Conservation (phyloP, 1,139 yeast genomes). For the Yamadazyma dendronema region DNA sequence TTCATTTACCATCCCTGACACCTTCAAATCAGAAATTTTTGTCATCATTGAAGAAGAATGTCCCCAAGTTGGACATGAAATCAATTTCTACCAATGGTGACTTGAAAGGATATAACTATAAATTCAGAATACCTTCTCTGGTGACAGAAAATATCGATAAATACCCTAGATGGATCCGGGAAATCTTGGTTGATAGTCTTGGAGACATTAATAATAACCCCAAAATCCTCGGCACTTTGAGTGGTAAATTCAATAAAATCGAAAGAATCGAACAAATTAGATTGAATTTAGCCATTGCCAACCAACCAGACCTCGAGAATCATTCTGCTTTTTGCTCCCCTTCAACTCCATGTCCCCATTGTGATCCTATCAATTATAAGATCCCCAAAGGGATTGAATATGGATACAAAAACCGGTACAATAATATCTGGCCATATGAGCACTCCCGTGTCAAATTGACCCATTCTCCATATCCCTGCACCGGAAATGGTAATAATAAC, state of each 20-base stretch:
- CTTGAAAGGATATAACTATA: conserved; percentile 33
- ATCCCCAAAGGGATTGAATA: conserved; percentile 54
- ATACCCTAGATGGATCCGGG: conserved; percentile 51
- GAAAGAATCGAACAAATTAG: conserved; percentile 52
- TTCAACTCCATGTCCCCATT: conserved; percentile 41
- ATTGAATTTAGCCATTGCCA: conserved; percentile 33
- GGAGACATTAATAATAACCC: conserved; percentile 15
- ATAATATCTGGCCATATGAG: conserved; percentile 48
- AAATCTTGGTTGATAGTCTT: conserved; percentile 11
- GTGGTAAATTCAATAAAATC: conserved; percentile 42
- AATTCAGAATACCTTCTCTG: conserved; percentile 32
- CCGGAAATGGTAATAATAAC: conserved; percentile 1
- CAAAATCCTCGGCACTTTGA: conserved; percentile 33
- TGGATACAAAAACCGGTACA: conserved; percentile 45
- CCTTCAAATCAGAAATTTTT: conserved; percentile 31
- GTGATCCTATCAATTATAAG: conserved; percentile 42
- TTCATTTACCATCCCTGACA: conserved; percentile 36
- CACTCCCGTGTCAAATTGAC: conserved; percentile 41
- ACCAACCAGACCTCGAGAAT: conserved; percentile 8
- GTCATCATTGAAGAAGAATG: conserved; percentile 30
- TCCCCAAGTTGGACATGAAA: conserved; percentile 19
- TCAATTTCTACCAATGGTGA: conserved; percentile 14
- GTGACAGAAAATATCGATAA: conserved; percentile 11
- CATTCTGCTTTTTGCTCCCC: conserved; percentile 39
- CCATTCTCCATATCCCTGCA: conserved; percentile 13